Percentiles rank a stretch among this genome's conserved stretches.
phyloP scores from a whole-genome alignment of 2,329 filamentous ascomycete genomes.

The Ophiostoma perfectum region DNA sequence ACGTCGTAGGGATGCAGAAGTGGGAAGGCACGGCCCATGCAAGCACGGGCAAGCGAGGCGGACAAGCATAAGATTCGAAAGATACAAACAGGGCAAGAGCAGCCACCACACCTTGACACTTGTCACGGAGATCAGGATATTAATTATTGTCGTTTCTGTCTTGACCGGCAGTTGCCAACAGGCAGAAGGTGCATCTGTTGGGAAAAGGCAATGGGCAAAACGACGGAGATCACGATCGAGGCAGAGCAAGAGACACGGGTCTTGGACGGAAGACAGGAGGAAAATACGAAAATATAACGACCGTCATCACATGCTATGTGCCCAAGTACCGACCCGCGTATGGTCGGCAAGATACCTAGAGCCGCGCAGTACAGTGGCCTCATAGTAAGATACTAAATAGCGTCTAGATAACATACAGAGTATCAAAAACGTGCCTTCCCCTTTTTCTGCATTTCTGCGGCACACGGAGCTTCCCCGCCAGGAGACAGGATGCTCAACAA shows the following conservation, averaged over 20 bases:
- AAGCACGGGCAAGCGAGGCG: background rate
- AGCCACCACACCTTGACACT: too few relatives aligned
- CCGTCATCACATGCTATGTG: background rate
- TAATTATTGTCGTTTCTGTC: too few relatives aligned
- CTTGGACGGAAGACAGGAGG: too few relatives aligned
- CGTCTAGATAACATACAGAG: conserved; percentile 14
- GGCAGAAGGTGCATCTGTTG: too few relatives aligned
- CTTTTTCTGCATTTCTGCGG: conserved; percentile 4
- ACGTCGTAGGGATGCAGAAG: background rate
- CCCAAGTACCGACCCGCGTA: background rate
- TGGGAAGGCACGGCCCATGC: background rate
- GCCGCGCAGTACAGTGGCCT: background rate
- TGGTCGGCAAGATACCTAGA: conserved; percentile 9
- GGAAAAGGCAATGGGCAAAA: too few relatives aligned
- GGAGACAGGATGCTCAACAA: conserved; percentile 12
- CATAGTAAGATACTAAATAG: background rate
- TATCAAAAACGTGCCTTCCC: conserved; percentile 9
- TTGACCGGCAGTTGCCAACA: too few relatives aligned
- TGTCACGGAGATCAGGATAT: too few relatives aligned
- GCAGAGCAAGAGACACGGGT: too few relatives aligned
- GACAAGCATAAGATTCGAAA: background rate
- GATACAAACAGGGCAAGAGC: too few relatives aligned
- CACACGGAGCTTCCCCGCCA: conserved; percentile 6
- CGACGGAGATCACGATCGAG: too few relatives aligned
- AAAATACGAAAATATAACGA: too few relatives aligned